Evolutionary conservation across 345 rosid genomes (phyloP), one percentile per base, ranked within the genome.

Genomic region (Pseudoturritis turrita): DNA sequence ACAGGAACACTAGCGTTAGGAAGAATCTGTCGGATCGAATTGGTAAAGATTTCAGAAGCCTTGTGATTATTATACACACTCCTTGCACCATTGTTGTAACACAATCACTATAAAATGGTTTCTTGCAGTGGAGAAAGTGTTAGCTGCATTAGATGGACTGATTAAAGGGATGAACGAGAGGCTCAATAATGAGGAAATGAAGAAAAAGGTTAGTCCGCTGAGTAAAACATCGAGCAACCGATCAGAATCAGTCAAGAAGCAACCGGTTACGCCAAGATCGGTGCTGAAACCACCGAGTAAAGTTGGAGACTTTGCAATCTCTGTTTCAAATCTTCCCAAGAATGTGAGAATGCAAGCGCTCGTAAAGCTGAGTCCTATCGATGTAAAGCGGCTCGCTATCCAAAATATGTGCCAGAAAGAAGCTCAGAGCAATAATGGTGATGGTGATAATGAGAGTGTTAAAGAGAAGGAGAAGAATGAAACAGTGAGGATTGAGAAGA

Each of bases 341-440:
- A 70, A 78, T 35, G 49, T 71, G 28, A 67, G 89, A 50, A 77
- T 85, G 74, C 83, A 88, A 57, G 78, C 89, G 7, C 78, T 84
- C 15, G 92, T 81, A 10, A 92, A 88, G 60, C 68, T 87, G 65
- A 88, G 83, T 73, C 89, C 89, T 5, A 68, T 89, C 5, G 94
- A 87, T 23, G 52, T 81, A 52, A 87, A 89, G 77, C 83, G 81
- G 41, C 82, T 86, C 46, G 55, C 78, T 0, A 68, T 82, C 26
- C 76, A 83, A 29, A 74, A 79, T 76, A 36, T 76, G 66, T 62
- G 81, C 0, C 71, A 82, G 37, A 37, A 28, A 15, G 80, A 72
- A 70, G 44, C 65, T 58, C 75, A 65, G 52, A 56, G 62, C 3
- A 44, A 2, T 17, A 57, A n/a, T 21, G 61, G 10, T 46, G 83